Base-by-base conservation (phyloP, 2,329 filamentous ascomycete genomes). In the Neofusicoccum umdonicola region DNA sequence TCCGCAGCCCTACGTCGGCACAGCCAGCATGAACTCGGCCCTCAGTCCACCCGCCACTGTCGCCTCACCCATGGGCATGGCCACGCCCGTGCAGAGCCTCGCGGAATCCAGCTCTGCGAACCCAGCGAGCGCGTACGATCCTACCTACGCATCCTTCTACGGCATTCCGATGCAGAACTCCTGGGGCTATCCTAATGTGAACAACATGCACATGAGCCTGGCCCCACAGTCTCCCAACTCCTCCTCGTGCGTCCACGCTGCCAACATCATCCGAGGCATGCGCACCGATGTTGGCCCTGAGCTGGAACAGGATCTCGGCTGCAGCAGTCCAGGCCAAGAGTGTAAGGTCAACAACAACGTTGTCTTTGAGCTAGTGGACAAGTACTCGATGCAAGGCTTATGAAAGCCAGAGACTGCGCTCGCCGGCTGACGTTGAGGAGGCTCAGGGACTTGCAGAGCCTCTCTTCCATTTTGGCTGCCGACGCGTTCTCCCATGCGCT, bases 191-290 rank as follows among this genome's bases (percentile, higher is more conserved):
- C 42, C 62, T 7, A 35, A 51, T 5, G 12, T 39, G 71, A 73
- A 13, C n/a, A 44, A 51, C 7, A 47, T 60, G 17, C 15, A 41
- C 11, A 15, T 37, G 17, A 12, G 8, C 17, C 31, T 17, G 7
- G 12, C 41, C 6, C 27, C 42, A 0, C 65, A 74, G 72, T 64
- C 31, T 7, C 27, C 56, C n/a, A 73, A 68, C 62, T 69, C 69
- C 1, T 68, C 74, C 0, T 78, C 77, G 0, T 79, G 76, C 61
- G 70, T 79, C 17, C 74, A 77, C 65, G 80, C 80, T 17, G 76
- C 80, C 11, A 78, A 80, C 54, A 78, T 82, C 47, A 81, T 83
- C 35, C 76, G 79, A 13, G 77, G 71, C 6, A 80, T 83, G 76
- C 74, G 77, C 37, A 73, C 74, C 3, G 74, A 77, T 12, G 71